Conservation (phyloP, 1,284 basidiomycete species). For the Cutaneotrichosporon spelunceum region DNA sequence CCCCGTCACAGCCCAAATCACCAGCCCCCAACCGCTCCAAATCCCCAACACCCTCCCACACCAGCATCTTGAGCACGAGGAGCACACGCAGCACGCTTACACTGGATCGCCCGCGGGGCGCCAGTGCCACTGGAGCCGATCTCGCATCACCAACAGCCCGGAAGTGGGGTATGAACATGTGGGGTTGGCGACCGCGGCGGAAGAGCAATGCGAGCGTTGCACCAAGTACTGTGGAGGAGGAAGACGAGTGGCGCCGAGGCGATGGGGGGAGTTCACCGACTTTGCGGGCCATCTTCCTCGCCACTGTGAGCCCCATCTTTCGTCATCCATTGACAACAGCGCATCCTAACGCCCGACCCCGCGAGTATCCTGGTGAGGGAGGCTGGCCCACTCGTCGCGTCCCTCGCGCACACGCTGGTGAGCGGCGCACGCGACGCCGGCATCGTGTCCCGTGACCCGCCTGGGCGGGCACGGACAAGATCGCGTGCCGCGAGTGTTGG, state of each 20-base stretch:
- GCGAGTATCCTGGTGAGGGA: constrained; percentile 67
- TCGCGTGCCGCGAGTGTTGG: constrained; percentile 44
- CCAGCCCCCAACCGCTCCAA: constrained; percentile 4
- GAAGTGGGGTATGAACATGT: constrained; percentile 13
- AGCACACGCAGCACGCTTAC: background rate
- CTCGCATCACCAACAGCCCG: background rate
- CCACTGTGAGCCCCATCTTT: constrained; percentile 35
- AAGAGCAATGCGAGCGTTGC: constrained; percentile 17
- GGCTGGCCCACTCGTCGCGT: constrained; percentile 61
- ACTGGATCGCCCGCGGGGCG: constrained; percentile 5
- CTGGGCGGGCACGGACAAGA: constrained; percentile 25
- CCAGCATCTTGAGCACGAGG: background rate
- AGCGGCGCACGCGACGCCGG: constrained; percentile 67
- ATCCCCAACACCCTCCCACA: constrained; percentile 12
- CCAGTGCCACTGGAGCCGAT: background rate
- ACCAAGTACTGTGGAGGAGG: constrained; percentile 24
- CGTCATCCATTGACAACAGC: constrained; percentile 32
- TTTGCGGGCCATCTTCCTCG: constrained; percentile 46
- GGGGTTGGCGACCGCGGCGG: constrained; percentile 17
- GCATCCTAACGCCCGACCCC: constrained; percentile 79
- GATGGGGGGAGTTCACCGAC: constrained; percentile 46
- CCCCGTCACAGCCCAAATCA: background rate
- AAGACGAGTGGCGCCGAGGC: constrained; percentile 41
- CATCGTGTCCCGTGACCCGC: constrained; percentile 54
- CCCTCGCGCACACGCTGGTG: constrained; percentile 69